Percentiles rank a stretch among this genome's conserved stretches.
These are phyloP conservation scores for Ballota nigra DNA, from an alignment of 257 asterid species.

Conservation along the genomic window DNA sequence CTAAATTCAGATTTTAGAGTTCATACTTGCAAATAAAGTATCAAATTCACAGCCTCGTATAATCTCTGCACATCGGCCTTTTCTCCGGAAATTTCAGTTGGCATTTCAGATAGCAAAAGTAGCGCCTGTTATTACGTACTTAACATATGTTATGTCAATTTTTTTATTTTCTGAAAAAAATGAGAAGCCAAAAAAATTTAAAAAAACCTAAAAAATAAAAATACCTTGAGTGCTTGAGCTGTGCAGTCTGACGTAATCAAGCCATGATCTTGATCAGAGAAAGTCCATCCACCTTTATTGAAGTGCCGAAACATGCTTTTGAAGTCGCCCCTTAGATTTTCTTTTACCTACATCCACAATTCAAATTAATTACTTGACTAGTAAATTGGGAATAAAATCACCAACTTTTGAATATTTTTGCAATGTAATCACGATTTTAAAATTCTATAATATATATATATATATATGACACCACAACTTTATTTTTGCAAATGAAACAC, in stretches of 20 bases:
- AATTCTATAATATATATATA: neutral
- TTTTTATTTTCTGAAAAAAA: too few relatives aligned
- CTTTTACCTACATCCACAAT: slow-evolving; percentile 34
- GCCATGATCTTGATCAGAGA: slow-evolving; percentile 81
- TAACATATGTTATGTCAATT: neutral
- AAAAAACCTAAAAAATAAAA: too few relatives aligned
- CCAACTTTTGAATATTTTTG: too few relatives aligned
- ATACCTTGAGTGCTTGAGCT: too few relatives aligned
- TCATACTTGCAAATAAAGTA: slow-evolving; percentile 49
- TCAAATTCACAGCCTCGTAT: slow-evolving; percentile 46
- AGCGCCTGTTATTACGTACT: too few relatives aligned
- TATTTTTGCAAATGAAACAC: too few relatives aligned
- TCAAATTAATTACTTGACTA: neutral
- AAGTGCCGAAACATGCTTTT: slow-evolving; percentile 57
- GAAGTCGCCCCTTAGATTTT: slow-evolving; percentile 51
- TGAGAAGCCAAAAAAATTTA: too few relatives aligned
- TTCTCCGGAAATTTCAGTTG: slow-evolving; percentile 42
- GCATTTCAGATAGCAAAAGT: slow-evolving; percentile 49
- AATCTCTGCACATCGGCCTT: slow-evolving; percentile 34
- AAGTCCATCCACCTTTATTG: slow-evolving; percentile 69
- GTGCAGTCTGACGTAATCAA: slow-evolving; percentile 48
- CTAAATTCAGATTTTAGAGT: neutral
- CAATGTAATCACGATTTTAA: too few relatives aligned
- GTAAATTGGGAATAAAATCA: too few relatives aligned
- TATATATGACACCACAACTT: too few relatives aligned